phyloP scores from a whole-genome alignment of 2,329 filamentous ascomycete species.

The Lachnum nothofagi region DNA sequence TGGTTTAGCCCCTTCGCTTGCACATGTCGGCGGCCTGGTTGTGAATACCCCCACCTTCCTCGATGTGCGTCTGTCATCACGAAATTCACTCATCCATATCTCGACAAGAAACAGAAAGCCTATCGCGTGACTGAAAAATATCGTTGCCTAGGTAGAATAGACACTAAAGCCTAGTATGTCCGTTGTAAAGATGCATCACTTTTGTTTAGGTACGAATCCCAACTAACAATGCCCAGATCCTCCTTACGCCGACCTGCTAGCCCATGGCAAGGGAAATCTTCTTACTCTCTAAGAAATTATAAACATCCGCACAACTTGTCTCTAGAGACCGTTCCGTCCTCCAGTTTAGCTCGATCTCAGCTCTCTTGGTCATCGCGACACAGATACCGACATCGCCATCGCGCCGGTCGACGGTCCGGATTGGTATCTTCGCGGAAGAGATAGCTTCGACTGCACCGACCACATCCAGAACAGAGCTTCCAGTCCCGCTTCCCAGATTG shows the following conservation, averaged over 20 bases:
- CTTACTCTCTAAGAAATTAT: slow-evolving; percentile 5
- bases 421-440: slow-evolving; percentile 33
- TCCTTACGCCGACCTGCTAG: no score
- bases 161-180: no score
- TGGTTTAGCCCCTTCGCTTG: no score
- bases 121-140: no score
- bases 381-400: slow-evolving; percentile 40
- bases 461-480: slow-evolving; percentile 40
- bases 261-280: not conserved
- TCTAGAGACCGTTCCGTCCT: slow-evolving; percentile 19
- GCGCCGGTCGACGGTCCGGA: slow-evolving; percentile 33
- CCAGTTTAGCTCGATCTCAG: slow-evolving; percentile 39
- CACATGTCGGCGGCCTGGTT: no score
- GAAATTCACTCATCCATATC: no score
- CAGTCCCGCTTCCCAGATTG: slow-evolving; percentile 42
- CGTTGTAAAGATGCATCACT: no score
- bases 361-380: slow-evolving; percentile 37
- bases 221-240: not conserved
- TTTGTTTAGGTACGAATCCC: no score
- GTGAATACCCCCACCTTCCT: no score
- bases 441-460: slow-evolving; percentile 36
- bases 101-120: no score
- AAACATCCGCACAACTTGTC: slow-evolving; percentile 15
- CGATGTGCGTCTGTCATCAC: no score
- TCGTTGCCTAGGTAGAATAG: no score